A percentile compares a stretch with the other conserved stretches of the same genome.
These are phyloP conservation scores for Mesembryanthemum crystallinum DNA, from an alignment of 148 eudicot species.

Conservation along the genomic window DNA sequence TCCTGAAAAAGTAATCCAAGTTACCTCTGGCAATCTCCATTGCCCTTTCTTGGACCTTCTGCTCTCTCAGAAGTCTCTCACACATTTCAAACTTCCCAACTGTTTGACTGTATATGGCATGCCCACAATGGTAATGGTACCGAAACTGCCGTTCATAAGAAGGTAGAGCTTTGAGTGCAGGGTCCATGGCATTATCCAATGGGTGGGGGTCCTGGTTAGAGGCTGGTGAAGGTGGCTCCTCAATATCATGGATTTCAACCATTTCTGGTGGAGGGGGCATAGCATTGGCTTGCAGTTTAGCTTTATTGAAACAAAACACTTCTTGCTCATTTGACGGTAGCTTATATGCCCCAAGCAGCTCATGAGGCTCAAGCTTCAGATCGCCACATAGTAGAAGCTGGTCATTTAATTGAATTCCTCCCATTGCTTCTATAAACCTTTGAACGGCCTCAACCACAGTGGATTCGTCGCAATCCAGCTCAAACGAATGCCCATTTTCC, in stretches of 20 bases:
- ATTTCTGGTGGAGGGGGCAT: constrained; percentile 62
- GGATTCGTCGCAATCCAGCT: constrained; percentile 69
- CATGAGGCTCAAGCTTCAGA: constrained; percentile 67
- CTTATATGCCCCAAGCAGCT: constrained; percentile 63
- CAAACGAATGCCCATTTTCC: constrained; percentile 86
- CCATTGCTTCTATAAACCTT: constrained; percentile 52
- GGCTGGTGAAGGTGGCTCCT: constrained; percentile 53
- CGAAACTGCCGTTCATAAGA: constrained; percentile 91
- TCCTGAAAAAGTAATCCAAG: constrained; percentile 69
- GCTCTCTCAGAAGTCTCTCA: constrained; percentile 66
- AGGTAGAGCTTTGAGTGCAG: constrained; percentile 89
- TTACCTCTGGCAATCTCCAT: constrained; percentile 90
- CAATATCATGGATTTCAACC: constrained; percentile 44
- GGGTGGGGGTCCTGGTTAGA: constrained; percentile 63
- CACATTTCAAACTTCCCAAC: constrained; percentile 43
- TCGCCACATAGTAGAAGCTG: constrained; percentile 90
- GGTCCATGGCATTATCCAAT: constrained; percentile 81
- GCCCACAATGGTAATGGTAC: constrained; percentile 78
- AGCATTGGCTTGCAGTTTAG: constrained; percentile 76
- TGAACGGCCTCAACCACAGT: constrained; percentile 72
- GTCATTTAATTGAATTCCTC: constrained; percentile 61
- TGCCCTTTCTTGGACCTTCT: constrained; percentile 89
- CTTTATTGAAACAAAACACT: constrained; percentile 74
- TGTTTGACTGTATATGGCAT: constrained; percentile 64
- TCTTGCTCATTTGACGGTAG: constrained; percentile 74